Evolutionary conservation across 805 yeast species (phyloP).

Genomic region (Wickerhamiella musiphila): DNA sequence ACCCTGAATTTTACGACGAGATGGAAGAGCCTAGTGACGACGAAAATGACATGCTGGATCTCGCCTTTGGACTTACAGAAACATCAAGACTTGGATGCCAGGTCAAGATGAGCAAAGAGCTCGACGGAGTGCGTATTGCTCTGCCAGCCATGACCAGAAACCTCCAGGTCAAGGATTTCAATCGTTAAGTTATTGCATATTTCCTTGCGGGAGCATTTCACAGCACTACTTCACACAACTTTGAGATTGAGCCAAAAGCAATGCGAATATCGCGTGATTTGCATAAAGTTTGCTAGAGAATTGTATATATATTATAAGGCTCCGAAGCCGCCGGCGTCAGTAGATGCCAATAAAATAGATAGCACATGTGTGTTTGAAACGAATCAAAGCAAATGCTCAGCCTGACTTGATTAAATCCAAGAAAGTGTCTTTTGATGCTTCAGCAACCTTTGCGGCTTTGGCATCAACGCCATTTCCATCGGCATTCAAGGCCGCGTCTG

Average conservation of each 20-base stretch:
- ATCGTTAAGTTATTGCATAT: too few species aligned
- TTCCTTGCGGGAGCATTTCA: too few species aligned
- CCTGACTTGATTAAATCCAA: slow-evolving; percentile 53
- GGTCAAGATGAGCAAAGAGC: slow-evolving; percentile 68
- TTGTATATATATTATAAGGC: too few species aligned
- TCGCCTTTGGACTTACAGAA: slow-evolving; percentile 94
- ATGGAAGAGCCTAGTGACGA: slow-evolving; percentile 94
- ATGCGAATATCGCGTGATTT: too few species aligned
- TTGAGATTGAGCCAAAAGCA: too few species aligned
- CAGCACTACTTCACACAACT: too few species aligned
- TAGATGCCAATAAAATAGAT: too few species aligned
- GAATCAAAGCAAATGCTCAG: too few species aligned
- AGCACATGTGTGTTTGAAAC: too few species aligned
- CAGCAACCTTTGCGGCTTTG: slow-evolving; percentile 33
- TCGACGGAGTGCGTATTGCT: slow-evolving; percentile 89
- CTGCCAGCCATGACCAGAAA: slow-evolving; percentile 96
- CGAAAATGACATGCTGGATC: slow-evolving; percentile 94
- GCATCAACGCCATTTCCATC: slow-evolving; percentile 13
- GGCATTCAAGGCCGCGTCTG: slow-evolving; percentile 20
- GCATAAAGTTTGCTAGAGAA: too few species aligned
- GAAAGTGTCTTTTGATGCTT: slow-evolving; percentile 76
- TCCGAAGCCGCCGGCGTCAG: too few species aligned
- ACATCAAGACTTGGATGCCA: slow-evolving; percentile 95
- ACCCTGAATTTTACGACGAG: slow-evolving; percentile 80
- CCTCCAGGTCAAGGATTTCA: slow-evolving; percentile 64